Percentiles rank a stretch among this genome's conserved stretches.
Evolutionary conservation across 164 flowering plant species (phyloP).

Genomic region (Berberis thunbergii): DNA sequence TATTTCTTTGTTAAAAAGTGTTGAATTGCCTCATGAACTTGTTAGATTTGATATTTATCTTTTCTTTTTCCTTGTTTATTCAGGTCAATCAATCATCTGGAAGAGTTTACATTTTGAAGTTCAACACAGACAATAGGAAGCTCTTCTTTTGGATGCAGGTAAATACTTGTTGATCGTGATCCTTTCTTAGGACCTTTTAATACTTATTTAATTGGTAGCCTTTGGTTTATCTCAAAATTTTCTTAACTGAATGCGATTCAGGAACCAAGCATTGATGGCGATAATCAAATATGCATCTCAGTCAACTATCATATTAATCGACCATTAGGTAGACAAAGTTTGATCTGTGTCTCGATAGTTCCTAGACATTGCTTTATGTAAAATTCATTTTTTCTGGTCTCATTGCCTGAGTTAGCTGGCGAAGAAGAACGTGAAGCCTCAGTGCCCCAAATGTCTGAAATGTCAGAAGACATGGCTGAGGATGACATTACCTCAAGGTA

Average conservation of each 20-base stretch:
- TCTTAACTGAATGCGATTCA: slow-evolving; percentile 13
- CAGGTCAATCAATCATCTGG: slow-evolving; percentile 85
- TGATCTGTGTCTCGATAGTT: background rate
- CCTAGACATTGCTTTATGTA: no score
- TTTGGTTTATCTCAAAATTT: background rate
- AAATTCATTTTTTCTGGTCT: no score
- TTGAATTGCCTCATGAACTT: background rate
- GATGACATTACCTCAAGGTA: slow-evolving; percentile 88
- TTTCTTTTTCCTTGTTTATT: slow-evolving; percentile 1
- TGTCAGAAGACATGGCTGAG: slow-evolving; percentile 45
- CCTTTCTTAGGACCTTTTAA: background rate
- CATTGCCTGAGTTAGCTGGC: slow-evolving; percentile 36
- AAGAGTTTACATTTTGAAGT: slow-evolving; percentile 85
- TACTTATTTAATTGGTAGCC: no score
- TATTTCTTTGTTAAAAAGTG: slow-evolving; percentile 12
- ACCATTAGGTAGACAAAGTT: slow-evolving; percentile 48
- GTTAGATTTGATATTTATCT: background rate
- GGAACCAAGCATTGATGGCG: slow-evolving; percentile 77
- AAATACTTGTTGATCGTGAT: slow-evolving; percentile 1
- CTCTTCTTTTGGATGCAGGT: slow-evolving; percentile 99
- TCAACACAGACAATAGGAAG: slow-evolving; percentile 76
- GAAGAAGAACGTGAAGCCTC: slow-evolving; percentile 61
- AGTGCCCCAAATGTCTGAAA: slow-evolving; percentile 40
- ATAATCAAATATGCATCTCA: slow-evolving; percentile 50
- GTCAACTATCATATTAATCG: slow-evolving; percentile 68